Evolutionary conservation across 768 basidiomycete genomes (phyloP), one percentile per base, ranked within the genome.

Genomic region (Hirschioporus abietinus): DNA sequence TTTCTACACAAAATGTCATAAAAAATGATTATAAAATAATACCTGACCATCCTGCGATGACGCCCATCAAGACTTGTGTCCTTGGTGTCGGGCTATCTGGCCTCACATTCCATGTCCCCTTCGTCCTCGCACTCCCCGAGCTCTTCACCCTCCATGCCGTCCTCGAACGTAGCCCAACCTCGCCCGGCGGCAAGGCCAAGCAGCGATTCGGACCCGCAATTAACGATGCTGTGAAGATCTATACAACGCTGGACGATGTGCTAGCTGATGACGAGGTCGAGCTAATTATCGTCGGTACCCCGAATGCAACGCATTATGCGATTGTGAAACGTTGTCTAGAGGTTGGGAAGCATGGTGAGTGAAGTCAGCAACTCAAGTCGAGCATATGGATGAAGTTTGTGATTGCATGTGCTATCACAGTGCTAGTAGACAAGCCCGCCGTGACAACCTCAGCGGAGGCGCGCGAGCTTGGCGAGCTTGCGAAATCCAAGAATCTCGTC

Each of bases 371-470:
- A 60, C n/a, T 25, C 52, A 10, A 58, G 60, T 42, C 36, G 58
- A 35, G 58, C 58, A 27, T 34, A 26, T 34, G 25, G 26, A 27
- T 64, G 30, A 30, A 3, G 30, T 30, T 3, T 8, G 30, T 30
- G 30, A 3, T 52, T 30, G 12, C 25, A 17, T 35, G 35, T 35
- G 35, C 57, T 57, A 34, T 57, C 30, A 34, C 66, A 90, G 91
- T 91, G 20, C 85, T 93, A 57, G 88, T 93, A 42, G 92, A 93
- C 72, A 93, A 93, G 73, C 92, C 92, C 4, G 82, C 92, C 20
- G 86, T 89, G 1, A 81, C 90, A 2, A 88, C 85, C 1, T 78
- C 77, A 0, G 74, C 77, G 18, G 81, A 92, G 71, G 89, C 89
- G 4, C 76, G 74, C 64, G 86, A 88, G 68, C 84, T 93, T 30